Conservation (phyloP, 805 yeast genomes). For the Jamesozyma spencerorum region DNA sequence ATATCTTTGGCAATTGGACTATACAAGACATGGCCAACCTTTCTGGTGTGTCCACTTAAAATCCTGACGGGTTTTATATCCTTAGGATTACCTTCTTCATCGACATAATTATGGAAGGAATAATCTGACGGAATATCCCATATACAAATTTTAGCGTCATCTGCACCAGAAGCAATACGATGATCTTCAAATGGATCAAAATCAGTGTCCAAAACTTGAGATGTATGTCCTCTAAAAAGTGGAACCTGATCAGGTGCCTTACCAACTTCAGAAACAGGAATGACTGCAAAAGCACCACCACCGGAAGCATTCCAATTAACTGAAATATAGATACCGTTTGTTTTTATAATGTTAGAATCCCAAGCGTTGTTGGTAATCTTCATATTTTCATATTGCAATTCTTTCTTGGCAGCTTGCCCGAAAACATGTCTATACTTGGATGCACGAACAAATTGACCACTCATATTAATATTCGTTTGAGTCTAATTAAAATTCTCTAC, state of each 20-base stretch:
- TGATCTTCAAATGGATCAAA: conserved; percentile 84
- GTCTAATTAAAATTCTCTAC: no score
- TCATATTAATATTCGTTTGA: conserved; percentile 24
- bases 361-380: conserved; percentile 85
- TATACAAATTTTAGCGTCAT: conserved; percentile 69
- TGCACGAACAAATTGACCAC: conserved; percentile 89
- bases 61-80: conserved; percentile 66
- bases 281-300: conserved; percentile 94
- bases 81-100: conserved; percentile 46
- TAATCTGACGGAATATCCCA: conserved; percentile 85
- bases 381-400: conserved; percentile 39
- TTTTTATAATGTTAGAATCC: conserved; percentile 84
- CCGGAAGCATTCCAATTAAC: conserved; percentile 93
- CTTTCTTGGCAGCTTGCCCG: conserved; percentile 69
- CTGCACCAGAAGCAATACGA: conserved; percentile 70
- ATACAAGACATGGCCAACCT: conserved; percentile 85
- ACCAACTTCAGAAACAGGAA: conserved; percentile 79
- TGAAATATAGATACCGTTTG: conserved; percentile 77
- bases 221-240: conserved; percentile 90
- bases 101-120: conserved; percentile 53
- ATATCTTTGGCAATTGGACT: conserved; percentile 85
- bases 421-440: conserved; percentile 94
- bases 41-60: conserved; percentile 79
- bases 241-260: conserved; percentile 92
- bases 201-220: conserved; percentile 89